Evolutionary conservation across 768 basidiomycete genomes (phyloP).

Genomic region (Lanmaoa pseudosensibilis): DNA sequence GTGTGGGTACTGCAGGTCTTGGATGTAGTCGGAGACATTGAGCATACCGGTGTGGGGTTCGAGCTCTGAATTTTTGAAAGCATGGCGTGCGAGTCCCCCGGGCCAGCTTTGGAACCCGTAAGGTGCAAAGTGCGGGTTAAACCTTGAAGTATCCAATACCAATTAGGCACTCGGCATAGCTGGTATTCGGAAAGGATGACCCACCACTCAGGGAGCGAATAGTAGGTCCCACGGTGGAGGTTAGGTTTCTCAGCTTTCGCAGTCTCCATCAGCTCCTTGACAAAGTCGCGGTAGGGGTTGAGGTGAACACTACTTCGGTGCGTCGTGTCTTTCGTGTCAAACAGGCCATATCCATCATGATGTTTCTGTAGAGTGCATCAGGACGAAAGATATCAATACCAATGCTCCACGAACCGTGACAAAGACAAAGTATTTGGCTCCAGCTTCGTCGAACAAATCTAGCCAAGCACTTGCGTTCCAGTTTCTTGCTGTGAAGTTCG

Average conservation of each 20-base stretch:
- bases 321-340: constrained; percentile 55
- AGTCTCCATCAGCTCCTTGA: constrained; percentile 49
- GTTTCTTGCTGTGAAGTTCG: constrained; percentile 49
- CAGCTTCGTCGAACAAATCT: constrained; percentile 52
- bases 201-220: constrained; percentile 56
- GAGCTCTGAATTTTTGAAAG: constrained; percentile 44
- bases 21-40: constrained; percentile 50
- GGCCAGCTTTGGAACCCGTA: constrained; percentile 56
- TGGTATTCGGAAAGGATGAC: constrained; percentile 2
- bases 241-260: constrained; percentile 51
- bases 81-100: constrained; percentile 52
- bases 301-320: constrained; percentile 50
- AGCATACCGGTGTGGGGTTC: constrained; percentile 57
- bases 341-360: constrained; percentile 59
- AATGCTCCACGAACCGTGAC: constrained; percentile 41
- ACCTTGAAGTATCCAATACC: constrained; percentile 36
- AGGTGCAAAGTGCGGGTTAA: constrained; percentile 50
- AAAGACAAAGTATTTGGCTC: constrained; percentile 63
- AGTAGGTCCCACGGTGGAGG: constrained; percentile 58
- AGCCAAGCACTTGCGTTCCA: constrained; percentile 58
- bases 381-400: background rate
- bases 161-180: background rate
- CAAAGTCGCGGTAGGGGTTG: constrained; percentile 51
- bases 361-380: constrained; percentile 45
- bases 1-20: constrained; percentile 51